Base-by-base conservation (phyloP, 1,284 basidiomycete genomes). In the Wallemia ichthyophaga region DNA sequence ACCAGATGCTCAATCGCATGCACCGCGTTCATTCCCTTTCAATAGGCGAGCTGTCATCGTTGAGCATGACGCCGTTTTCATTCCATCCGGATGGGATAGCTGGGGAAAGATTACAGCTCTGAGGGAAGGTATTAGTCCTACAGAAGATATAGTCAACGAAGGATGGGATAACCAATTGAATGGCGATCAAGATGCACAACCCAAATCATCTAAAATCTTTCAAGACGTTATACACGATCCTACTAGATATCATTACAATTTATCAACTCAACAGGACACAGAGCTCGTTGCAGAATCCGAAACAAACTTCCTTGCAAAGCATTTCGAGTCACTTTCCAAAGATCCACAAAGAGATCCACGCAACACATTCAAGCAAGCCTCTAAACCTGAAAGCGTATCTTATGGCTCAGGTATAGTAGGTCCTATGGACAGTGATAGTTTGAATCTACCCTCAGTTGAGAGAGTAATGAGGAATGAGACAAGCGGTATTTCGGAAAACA, bases 41-140 rank as follows among this genome's bases (percentile, higher is more conserved):
- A 71, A 75, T 1, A 78, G 86, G 61, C 82, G 83, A 62, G 82
- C 92, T 0, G 95, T 94, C 66, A 83, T 86, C 0, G 74, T 96
- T 25, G 92, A 98, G 67, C 78, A 89, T 27, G 89, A 95, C 65
- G 81, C 79, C 7, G 83, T 98, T 57, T 76, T 94, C 57, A 81
- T 98, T 0, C 94, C 92, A 1, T 76, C 84, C 1, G 94, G 92
- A 1, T 98, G 92, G 94, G 92, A 98, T 69, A 85, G 83, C 63
- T 95, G 86, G 84, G 89, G 88, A 1, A 96, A 96, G 74, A 95
- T 96, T 63, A 76, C 76, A 1, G 83, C 95, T 1, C 71, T 96
- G 59, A 74, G 88, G 57, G 92, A 96, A 55, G 83, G 85, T 0
- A 98, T 96, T 11, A 48, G 37, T 21, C 5, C 37, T 65, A 87